phyloP scores from a whole-genome alignment of 805 yeast species.

The Tanozyma kutaoensis region DNA sequence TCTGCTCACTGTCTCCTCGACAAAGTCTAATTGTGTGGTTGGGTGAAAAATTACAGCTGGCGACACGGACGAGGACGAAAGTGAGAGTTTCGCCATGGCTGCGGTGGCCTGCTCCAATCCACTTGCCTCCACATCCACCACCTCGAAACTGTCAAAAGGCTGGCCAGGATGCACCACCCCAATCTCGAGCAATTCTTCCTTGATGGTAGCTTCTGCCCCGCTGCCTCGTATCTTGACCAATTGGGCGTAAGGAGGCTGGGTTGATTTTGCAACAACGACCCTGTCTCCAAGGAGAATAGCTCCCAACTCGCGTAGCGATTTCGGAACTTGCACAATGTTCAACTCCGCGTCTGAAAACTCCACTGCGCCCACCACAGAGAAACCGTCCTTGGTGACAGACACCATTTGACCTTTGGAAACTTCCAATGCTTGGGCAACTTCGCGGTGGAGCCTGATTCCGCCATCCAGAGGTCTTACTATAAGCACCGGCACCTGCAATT shows the following conservation, averaged over 20 bases:
- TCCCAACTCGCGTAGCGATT: constrained; percentile 14
- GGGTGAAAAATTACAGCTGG: constrained; percentile 35
- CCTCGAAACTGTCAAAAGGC: constrained; percentile 7
- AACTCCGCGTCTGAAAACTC: constrained; percentile 25
- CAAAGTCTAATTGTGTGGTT: constrained; percentile 1
- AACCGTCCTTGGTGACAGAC: constrained; percentile 25
- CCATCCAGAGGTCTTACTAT: too few species aligned
- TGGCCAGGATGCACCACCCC: constrained; percentile 54
- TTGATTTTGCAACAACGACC: constrained; percentile 29
- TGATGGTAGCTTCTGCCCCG: constrained; percentile 8
- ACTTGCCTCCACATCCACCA: too few species aligned
- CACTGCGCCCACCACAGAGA: constrained; percentile 30
- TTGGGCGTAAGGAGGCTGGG: constrained; percentile 30
- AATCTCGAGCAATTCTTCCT: constrained; percentile 32
- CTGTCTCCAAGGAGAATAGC: constrained; percentile 37
- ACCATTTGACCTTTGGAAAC: constrained; percentile 32
- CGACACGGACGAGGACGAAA: constrained; percentile 19
- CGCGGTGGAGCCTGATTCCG: constrained; percentile 29
- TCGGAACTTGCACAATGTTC: constrained; percentile 15
- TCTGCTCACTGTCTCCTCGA: constrained; percentile 1
- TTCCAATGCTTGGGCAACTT: constrained; percentile 33
- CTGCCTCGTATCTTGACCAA: constrained; percentile 1
- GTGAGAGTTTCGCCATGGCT: constrained; percentile 6
- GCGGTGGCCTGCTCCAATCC: constrained; percentile 7
- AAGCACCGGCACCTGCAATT: too few species aligned